phyloP scores from a whole-genome alignment of 2,329 filamentous ascomycete genomes.

The Aureobasidium subglaciale region DNA sequence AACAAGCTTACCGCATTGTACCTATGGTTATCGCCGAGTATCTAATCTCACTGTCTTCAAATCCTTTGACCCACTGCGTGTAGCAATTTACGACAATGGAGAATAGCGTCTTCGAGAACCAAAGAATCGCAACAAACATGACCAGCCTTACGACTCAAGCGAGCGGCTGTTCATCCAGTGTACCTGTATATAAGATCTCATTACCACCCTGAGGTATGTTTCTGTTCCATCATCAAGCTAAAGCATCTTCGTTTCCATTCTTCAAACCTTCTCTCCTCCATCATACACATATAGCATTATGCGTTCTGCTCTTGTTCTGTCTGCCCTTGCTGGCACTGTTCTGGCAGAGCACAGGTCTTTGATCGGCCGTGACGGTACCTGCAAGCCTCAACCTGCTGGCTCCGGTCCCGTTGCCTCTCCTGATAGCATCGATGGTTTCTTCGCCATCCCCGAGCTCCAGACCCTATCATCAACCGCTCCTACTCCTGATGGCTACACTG shows the following conservation, averaged over 20 bases:
- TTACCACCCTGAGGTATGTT: neutral
- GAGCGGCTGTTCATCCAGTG: neutral
- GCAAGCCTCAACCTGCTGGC: conserved; percentile 19
- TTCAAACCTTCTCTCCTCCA: neutral
- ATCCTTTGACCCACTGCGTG: conserved; percentile 6
- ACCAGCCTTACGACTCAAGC: neutral
- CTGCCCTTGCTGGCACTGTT: conserved; percentile 12
- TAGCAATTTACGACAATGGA: neutral
- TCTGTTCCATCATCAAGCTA: neutral
- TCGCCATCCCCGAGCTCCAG: conserved; percentile 16
- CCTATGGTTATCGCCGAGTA: neutral
- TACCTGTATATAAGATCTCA: conserved; percentile 8
- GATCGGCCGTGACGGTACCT: conserved; percentile 14
- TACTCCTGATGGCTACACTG: conserved; percentile 24
- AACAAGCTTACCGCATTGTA: neutral
- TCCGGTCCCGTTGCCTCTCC: conserved; percentile 22
- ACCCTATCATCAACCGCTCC: conserved; percentile 22
- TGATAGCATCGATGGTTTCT: conserved; percentile 30
- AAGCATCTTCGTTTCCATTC: neutral
- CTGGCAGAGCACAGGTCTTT: conserved; percentile 15
- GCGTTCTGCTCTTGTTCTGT: conserved; percentile 4
- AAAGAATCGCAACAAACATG: neutral
- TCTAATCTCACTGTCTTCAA: conserved; percentile 5
- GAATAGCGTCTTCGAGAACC: conserved; percentile 7
- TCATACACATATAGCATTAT: neutral